Conservation (phyloP, 306 rosid species). For the Comarum palustre region DNA sequence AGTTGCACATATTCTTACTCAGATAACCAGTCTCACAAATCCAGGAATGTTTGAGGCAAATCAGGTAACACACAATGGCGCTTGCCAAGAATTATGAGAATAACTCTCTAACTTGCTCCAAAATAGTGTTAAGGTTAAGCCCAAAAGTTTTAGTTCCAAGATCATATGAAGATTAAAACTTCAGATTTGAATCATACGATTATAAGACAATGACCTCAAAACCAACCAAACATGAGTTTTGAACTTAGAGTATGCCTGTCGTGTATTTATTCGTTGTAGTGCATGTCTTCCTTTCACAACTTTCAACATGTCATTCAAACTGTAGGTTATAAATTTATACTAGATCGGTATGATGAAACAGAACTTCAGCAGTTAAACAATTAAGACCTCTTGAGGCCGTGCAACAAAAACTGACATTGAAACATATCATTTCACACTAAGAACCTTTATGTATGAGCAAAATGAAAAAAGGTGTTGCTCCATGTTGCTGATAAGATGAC, state of each 20-base stretch:
- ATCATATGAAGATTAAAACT: background rate
- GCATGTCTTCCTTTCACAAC: background rate
- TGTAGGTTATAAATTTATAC: background rate
- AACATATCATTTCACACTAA: background rate
- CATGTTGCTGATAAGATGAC: background rate
- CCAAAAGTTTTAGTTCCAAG: background rate
- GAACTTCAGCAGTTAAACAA: background rate
- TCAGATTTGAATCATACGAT: background rate
- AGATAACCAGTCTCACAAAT: slow-evolving; percentile 74
- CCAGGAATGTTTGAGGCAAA: slow-evolving; percentile 89
- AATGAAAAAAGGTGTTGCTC: background rate
- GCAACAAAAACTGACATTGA: background rate
- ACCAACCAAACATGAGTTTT: background rate
- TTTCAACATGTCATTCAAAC: background rate
- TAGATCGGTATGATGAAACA: background rate
- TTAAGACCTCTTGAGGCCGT: background rate
- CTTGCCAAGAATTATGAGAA: background rate
- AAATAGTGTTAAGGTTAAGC: background rate
- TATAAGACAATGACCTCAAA: background rate
- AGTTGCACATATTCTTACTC: slow-evolving; percentile 27
- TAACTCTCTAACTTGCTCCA: background rate
- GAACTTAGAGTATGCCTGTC: background rate
- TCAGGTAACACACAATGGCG: slow-evolving; percentile 51
- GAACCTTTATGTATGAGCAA: background rate
- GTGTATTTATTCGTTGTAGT: background rate